Evolutionary conservation across 2,329 filamentous ascomycete species (phyloP).

Genomic region (Pleochaeta shiraiana): DNA sequence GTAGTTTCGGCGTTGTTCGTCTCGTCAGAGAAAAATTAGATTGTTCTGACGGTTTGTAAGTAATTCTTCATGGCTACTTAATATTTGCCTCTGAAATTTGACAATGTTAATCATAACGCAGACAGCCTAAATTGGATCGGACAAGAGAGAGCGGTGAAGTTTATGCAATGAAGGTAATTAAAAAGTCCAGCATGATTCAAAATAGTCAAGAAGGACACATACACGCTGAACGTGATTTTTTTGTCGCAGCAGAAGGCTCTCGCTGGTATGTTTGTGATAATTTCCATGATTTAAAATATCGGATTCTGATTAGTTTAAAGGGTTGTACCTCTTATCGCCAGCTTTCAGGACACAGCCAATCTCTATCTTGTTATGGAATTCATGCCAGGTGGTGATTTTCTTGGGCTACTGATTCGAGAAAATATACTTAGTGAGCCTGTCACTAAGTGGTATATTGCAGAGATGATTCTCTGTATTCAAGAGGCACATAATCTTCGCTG

Average conservation of each 20-base stretch:
- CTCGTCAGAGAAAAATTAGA: conserved; percentile 47
- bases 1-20: conserved; percentile 82
- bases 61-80: background rate
- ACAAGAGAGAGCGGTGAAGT: conserved; percentile 29
- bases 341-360: conserved; percentile 68
- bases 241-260: conserved; percentile 74
- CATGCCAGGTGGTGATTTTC: conserved; percentile 90
- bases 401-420: conserved; percentile 67
- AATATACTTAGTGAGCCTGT: conserved; percentile 60
- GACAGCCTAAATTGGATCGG: background rate
- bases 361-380: conserved; percentile 97
- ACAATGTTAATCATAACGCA: no score
- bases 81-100: no score
- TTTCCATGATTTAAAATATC: background rate
- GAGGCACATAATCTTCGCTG: conserved; percentile 73
- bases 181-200: conserved; percentile 79
- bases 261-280: conserved; percentile 33
- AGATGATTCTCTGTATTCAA: conserved; percentile 92
- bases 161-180: conserved; percentile 94
- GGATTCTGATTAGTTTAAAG: conserved; percentile 19
- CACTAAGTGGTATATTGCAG: conserved; percentile 72
- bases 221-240: conserved; percentile 74
- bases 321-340: conserved; percentile 72
- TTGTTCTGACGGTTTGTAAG: conserved; percentile 5
- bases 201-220: conserved; percentile 86